phyloP scores from a whole-genome alignment of 2,329 filamentous ascomycete species.

The Delphinella strobiligena region DNA sequence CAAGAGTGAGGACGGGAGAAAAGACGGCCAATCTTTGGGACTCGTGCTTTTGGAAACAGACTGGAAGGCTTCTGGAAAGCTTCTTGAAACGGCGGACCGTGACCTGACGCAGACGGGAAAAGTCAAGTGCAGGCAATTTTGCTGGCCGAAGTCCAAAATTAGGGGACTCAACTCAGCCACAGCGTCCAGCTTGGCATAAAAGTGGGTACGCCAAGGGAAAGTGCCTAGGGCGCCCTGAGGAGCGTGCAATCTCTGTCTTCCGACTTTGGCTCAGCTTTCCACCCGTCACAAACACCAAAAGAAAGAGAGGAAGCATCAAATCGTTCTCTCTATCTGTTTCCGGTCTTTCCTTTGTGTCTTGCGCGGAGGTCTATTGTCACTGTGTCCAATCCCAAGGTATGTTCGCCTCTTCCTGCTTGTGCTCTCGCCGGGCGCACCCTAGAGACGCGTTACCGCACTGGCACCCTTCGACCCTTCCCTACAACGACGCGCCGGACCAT shows the following conservation, averaged over 20 bases:
- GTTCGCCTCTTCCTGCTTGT: background rate
- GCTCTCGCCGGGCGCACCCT: background rate
- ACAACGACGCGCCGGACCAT: conserved; percentile 3
- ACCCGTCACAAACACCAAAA: conserved; percentile 1
- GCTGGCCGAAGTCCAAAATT: no score
- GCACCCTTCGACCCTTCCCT: conserved; percentile 3
- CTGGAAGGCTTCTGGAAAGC: no score
- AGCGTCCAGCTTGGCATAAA: no score
- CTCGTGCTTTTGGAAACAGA: no score
- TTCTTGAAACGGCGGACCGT: no score
- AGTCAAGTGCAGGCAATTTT: no score
- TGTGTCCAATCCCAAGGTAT: conserved; percentile 3
- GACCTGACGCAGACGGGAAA: no score
- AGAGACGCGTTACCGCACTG: conserved; percentile 1
- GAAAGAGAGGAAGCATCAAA: conserved; percentile 1
- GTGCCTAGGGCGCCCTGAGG: background rate
- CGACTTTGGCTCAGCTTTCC: conserved; percentile 1
- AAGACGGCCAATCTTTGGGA: no score
- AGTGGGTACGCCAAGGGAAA: conserved; percentile 1
- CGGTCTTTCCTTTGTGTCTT: conserved; percentile 5
- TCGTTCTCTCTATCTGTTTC: background rate
- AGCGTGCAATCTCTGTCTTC: conserved; percentile 5
- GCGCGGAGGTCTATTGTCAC: conserved; percentile 1
- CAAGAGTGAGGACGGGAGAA: no score
- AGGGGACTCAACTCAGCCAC: no score